phyloP scores from a whole-genome alignment of 768 basidiomycete genomes.

The Multifurca ochricompacta region DNA sequence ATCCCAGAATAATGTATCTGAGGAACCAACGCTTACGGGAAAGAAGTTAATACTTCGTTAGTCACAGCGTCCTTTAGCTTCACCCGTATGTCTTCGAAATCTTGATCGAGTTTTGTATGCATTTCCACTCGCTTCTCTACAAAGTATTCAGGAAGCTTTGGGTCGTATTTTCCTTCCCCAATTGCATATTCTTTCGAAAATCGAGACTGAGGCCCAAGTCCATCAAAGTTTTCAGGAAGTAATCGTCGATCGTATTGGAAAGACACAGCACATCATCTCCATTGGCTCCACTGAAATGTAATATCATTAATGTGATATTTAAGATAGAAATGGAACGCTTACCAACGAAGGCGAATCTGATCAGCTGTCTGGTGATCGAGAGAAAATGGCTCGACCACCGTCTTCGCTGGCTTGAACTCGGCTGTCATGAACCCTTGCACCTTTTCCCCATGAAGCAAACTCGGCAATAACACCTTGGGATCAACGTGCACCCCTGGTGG shows the following conservation, averaged over 20 bases:
- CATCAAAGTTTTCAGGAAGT: slow-evolving; percentile 1
- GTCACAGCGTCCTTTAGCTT: not conserved
- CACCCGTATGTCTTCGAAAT: not conserved
- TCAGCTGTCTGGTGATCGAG: not conserved
- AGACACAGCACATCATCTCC: slow-evolving; percentile 7
- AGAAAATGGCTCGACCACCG: not conserved
- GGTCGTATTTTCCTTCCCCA: not conserved
- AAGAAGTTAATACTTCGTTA: not conserved
- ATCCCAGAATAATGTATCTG: not conserved
- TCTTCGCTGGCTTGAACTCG: slow-evolving; percentile 4
- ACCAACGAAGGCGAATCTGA: slow-evolving; percentile 7
- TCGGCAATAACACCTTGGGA: not conserved
- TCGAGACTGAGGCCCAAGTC: not conserved
- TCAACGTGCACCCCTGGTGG: not conserved
- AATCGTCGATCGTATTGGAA: slow-evolving; percentile 8
- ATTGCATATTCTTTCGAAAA: not conserved
- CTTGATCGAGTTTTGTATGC: not conserved
- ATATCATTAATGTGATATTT: not conserved
- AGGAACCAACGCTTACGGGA: not conserved
- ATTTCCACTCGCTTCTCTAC: not conserved
- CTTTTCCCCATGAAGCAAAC: slow-evolving; percentile 18
- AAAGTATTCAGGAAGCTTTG: not conserved
- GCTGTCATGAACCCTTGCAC: slow-evolving; percentile 20
- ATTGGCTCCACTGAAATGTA: not conserved
- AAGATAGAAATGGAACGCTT: not conserved